These are phyloP conservation scores for Claviceps maximensis DNA, from an alignment of 2,329 filamentous ascomycete genomes.

Conservation along the genomic window DNA sequence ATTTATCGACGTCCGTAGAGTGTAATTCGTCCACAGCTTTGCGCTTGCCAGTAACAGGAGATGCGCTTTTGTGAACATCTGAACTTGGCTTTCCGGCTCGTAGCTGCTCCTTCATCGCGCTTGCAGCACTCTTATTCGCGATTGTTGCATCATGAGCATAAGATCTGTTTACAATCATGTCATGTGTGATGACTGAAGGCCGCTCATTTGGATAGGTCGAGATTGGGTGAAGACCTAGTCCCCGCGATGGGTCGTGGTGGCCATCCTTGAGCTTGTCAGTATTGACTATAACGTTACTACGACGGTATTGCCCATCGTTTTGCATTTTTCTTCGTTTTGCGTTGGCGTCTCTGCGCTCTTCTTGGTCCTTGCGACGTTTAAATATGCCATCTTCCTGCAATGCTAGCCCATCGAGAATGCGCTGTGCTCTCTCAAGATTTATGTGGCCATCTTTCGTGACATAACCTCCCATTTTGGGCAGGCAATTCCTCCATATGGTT, in stretches of 20 bases:
- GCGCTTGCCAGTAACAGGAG: constrained; percentile 55
- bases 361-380: constrained; percentile 69
- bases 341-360: constrained; percentile 70
- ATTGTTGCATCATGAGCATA: constrained; percentile 54
- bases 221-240: constrained; percentile 24
- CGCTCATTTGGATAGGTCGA: constrained; percentile 39
- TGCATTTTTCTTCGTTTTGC: constrained; percentile 67
- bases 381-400: constrained; percentile 94
- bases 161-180: constrained; percentile 70
- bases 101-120: constrained; percentile 70
- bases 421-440: constrained; percentile 72
- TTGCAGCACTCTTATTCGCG: constrained; percentile 91
- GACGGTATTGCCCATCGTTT: constrained; percentile 30
- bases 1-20: background rate
- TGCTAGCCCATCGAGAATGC: constrained; percentile 76
- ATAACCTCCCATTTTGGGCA: constrained; percentile 86
- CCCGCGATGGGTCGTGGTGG: constrained; percentile 21
- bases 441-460: constrained; percentile 91
- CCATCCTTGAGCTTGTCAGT: constrained; percentile 15
- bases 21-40: constrained; percentile 41
- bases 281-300: background rate
- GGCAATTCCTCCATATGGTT: constrained; percentile 91
- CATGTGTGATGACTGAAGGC: constrained; percentile 58
- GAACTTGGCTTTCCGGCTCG: constrained; percentile 27
- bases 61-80: constrained; percentile 18